phyloP scores from a whole-genome alignment of 192 early-diverging fungal genomes.

The Podochytrium sp. region DNA sequence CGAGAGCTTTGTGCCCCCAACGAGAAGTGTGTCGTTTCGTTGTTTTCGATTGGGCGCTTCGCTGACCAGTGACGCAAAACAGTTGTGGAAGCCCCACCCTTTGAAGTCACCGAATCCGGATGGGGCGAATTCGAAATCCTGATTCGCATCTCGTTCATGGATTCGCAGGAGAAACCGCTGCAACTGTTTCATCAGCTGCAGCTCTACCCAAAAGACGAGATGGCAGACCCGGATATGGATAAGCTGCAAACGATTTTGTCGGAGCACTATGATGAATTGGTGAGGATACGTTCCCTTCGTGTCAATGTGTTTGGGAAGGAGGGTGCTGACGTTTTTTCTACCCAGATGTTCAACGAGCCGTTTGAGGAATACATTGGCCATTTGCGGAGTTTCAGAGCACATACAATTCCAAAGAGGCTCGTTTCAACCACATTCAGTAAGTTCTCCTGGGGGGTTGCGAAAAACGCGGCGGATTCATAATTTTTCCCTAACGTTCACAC shows the following conservation, averaged over 20 bases:
- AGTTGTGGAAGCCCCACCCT: conserved; percentile 83
- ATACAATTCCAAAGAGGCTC: conserved; percentile 43
- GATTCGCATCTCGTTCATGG: conserved; percentile 88
- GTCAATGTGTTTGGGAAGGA: not conserved
- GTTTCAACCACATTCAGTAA: conserved; percentile 29
- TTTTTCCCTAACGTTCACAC: not conserved
- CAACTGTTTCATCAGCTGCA: conserved; percentile 88
- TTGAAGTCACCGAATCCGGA: conserved; percentile 92
- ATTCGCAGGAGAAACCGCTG: conserved; percentile 77
- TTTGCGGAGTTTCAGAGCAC: conserved; percentile 56
- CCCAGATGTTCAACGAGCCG: conserved; percentile 81
- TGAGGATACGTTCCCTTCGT: conserved; percentile 48
- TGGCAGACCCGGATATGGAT: conserved; percentile 41
- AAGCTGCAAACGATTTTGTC: conserved; percentile 71
- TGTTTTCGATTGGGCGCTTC: not conserved
- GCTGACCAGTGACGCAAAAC: not conserved
- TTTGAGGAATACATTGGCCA: conserved; percentile 72
- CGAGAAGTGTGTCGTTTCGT: conserved; percentile 56
- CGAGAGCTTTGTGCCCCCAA: conserved; percentile 84
- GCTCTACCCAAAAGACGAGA: conserved; percentile 81
- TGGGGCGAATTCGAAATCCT: conserved; percentile 99
- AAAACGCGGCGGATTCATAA: conserved; percentile 31
- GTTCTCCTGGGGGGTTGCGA: not conserved
- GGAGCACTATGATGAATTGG: conserved; percentile 83
- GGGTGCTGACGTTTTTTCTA: not conserved